Evolutionary conservation across 2,329 filamentous ascomycete genomes (phyloP), one percentile per base, ranked within the genome.

Genomic region (Cytospora chrysosperma): DNA sequence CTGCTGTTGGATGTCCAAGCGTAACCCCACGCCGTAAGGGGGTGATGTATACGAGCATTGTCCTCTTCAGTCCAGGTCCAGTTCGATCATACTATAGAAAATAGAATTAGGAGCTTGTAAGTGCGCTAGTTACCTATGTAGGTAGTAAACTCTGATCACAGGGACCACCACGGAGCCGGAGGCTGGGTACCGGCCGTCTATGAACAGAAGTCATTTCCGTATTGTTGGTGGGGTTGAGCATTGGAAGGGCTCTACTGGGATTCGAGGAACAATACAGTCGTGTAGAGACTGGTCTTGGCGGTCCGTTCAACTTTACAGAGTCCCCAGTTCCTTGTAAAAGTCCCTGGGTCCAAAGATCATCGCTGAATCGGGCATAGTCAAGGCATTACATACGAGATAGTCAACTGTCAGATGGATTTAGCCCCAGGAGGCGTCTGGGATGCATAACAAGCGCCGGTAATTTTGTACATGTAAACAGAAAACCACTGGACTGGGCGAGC

Each of bases 121-220:
- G 40, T 43, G 19, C 8, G 19, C 7, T 19, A 43, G 19, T n/a
- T 21, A n/a, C 2, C 2, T 43, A n/a, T 15, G n/a, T 9, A 30
- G 9, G 28, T 30, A 9, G 34, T 37, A 37, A 5, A 37, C 10
- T 24, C 21, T 47, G 43, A 47, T 21, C n/a, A 47, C 17, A n/a
- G n/a, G n/a, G 51, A 30, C 37, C 1, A 10, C 1, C 10, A 28
- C 8, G 34, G 15, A 27, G 9, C 13, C 51, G 40, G 59, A 61
- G 37, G 37, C 34, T 61, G 21, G 21, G 43, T 8, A 19, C 47
- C 51, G 51, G 53, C 21, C 21, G 37, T 21, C 59, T 61, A 26
- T 27, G 49, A 49, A n/a, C 3, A 52, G 51, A 24, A 55, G n/a
- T 55, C 49, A 37, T 61, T 34, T 61, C 59, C 59, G 59, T 19